phyloP scores from a whole-genome alignment of 805 yeast genomes.

The Gaillardinia entomophila region DNA sequence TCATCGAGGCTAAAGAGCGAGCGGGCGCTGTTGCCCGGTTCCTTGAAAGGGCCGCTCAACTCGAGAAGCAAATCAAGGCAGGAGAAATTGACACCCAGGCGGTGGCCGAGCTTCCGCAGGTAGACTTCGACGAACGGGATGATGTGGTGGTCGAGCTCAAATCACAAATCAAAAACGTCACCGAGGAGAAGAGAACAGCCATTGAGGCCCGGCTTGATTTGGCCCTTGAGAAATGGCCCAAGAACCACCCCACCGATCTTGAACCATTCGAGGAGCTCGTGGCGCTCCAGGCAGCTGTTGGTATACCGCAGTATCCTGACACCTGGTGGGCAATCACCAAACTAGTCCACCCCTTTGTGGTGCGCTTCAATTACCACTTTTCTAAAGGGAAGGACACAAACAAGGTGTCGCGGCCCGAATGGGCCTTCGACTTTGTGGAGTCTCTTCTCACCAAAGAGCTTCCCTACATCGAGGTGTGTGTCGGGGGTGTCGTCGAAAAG shows the following conservation, averaged over 20 bases:
- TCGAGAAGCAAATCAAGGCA: background rate
- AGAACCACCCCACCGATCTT: slow-evolving; percentile 2
- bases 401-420: slow-evolving; percentile 64
- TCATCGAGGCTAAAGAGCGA: background rate
- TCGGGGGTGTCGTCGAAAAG: slow-evolving; percentile 25
- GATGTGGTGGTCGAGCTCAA: background rate
- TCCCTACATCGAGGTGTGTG: slow-evolving; percentile 31
- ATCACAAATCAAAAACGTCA: background rate
- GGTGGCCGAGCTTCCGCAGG: no score
- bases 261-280: slow-evolving; percentile 13
- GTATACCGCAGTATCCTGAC: slow-evolving; percentile 23
- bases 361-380: slow-evolving; percentile 59
- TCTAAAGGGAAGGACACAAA: slow-evolving; percentile 51
- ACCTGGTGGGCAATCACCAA: slow-evolving; percentile 48
- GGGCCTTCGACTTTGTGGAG: slow-evolving; percentile 52
- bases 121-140: background rate
- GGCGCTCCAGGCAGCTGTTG: slow-evolving; percentile 25
- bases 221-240: background rate
- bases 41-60: background rate
- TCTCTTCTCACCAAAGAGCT: slow-evolving; percentile 37
- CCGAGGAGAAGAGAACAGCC: background rate
- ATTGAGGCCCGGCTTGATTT: background rate
- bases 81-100: background rate
- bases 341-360: slow-evolving; percentile 39
- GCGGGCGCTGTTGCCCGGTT: background rate